Base-by-base conservation (phyloP, 1,284 basidiomycete genomes). In the Cryptococcus sp. region DNA sequence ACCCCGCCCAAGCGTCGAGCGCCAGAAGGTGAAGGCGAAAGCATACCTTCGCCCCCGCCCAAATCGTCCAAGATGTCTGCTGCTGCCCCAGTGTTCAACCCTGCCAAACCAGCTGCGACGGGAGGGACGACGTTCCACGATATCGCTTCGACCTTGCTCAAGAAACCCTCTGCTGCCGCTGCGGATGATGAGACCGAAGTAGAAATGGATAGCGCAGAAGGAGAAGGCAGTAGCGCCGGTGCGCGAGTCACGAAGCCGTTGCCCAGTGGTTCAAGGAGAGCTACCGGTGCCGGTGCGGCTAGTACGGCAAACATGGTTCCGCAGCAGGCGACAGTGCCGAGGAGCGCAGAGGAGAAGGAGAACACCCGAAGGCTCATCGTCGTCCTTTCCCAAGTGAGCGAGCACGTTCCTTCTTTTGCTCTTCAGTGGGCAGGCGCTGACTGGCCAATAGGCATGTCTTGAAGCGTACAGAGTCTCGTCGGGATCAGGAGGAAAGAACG, bases 391-490 rank as follows among this genome's bases (percentile, higher is more conserved):
- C 77, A 79, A 64, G 77, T 77, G 56, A 60, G 76, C 69, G 22
- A 13, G 38, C 3, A 23, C 22, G 3, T 38, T 38, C 51, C 41
- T 4, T 13, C n/a, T 38, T 39, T 19, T 25, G n/a, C 16, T 45
- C 1, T 11, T 17, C 3, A 7, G 17, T 20, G 23, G 15, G 45
- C 8, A 41, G 46, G 35, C 27, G 53, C 39, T 53, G 51, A 50
- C 40, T 91, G 93, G 31, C 19, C 88, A 91, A 66, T 55, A 79
- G 77, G 95, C 95, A 0, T 99, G 95, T 76, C 82, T 99, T 49
- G 94, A 99, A 81, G 91, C 93, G 2, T 99, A 98, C 81, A 86
- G 91, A 59, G 86, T 97, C 56, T 88, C 87, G 50, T 78, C 80
- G 6, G 82, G 82, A 23, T 80, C 80, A 11, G 78, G 78, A n/a